phyloP scores from a whole-genome alignment of 495 filamentous ascomycete genomes.

The Entonaema liquescens region DNA sequence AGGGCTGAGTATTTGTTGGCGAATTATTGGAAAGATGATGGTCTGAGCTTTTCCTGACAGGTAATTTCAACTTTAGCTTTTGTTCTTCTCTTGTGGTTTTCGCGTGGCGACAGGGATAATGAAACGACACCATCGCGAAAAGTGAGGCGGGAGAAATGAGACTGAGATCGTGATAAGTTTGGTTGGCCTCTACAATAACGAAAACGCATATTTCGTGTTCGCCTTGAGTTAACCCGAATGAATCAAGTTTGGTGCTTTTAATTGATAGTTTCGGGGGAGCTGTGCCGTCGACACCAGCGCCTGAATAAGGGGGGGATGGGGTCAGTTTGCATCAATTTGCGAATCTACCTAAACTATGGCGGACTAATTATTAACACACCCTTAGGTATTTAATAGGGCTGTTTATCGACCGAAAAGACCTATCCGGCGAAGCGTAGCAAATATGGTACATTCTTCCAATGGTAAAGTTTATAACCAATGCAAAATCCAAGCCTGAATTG shows the following conservation, averaged over 20 bases:
- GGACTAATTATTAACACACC: slow-evolving; percentile 24
- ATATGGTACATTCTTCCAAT: slow-evolving; percentile 12
- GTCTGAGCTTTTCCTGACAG: slow-evolving; percentile 35
- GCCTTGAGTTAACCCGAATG: not conserved
- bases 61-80: slow-evolving; percentile 13
- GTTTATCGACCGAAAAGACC: slow-evolving; percentile 7
- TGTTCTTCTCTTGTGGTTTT: slow-evolving; percentile 9
- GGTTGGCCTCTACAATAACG: not conserved
- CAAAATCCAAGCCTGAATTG: not conserved
- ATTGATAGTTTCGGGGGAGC: not conserved
- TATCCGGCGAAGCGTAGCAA: slow-evolving; percentile 14
- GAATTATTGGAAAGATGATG: slow-evolving; percentile 16
- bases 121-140: slow-evolving; percentile 37
- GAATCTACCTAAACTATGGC: slow-evolving; percentile 14
- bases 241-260: not conserved
- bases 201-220: slow-evolving; percentile 1
- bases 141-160: slow-evolving; percentile 41
- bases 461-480: slow-evolving; percentile 7
- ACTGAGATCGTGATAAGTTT: not conserved
- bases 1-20: slow-evolving; percentile 13
- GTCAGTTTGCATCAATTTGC: slow-evolving; percentile 14
- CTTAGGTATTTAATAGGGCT: not conserved
- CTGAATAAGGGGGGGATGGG: slow-evolving; percentile 6
- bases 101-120: slow-evolving; percentile 39
- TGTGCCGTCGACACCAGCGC: not conserved